phyloP scores from a whole-genome alignment of 2,329 filamentous ascomycete species.

The Aspergillus japonicus region DNA sequence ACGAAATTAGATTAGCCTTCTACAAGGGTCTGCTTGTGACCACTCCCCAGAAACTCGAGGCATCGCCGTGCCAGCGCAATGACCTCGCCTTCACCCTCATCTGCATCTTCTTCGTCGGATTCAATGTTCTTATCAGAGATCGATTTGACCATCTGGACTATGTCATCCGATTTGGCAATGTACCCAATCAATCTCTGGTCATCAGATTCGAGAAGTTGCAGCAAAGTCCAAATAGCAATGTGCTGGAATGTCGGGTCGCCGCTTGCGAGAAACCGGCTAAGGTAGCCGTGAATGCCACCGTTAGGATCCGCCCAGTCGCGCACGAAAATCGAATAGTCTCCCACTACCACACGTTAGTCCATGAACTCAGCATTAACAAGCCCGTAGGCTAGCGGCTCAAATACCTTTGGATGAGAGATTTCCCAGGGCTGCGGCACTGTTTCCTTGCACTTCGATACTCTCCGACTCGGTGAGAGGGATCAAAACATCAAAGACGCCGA shows the following conservation, averaged over 20 bases:
- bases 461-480: slow-evolving; percentile 93
- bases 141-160: slow-evolving; percentile 85
- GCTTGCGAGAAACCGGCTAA: slow-evolving; percentile 87
- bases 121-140: slow-evolving; percentile 90
- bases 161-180: slow-evolving; percentile 85
- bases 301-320: slow-evolving; percentile 90
- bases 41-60: slow-evolving; percentile 78
- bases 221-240: slow-evolving; percentile 96
- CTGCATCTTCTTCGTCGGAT: slow-evolving; percentile 79
- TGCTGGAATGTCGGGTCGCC: slow-evolving; percentile 98
- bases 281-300: slow-evolving; percentile 92
- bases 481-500: slow-evolving; percentile 93
- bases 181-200: slow-evolving; percentile 84
- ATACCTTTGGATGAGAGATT: slow-evolving; percentile 96
- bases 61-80: slow-evolving; percentile 87
- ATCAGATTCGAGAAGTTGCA: slow-evolving; percentile 93
- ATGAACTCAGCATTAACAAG: background rate
- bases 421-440: slow-evolving; percentile 91
- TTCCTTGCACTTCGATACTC: slow-evolving; percentile 97
- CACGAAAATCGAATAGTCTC: slow-evolving; percentile 94
- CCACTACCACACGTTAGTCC: slow-evolving; percentile 60
- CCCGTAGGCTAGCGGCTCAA: slow-evolving; percentile 17
- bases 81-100: slow-evolving; percentile 90
- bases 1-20: slow-evolving; percentile 58
- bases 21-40: slow-evolving; percentile 72